Conservation (phyloP, 2,329 filamentous ascomycete genomes). For the Exophiala sideris region DNA sequence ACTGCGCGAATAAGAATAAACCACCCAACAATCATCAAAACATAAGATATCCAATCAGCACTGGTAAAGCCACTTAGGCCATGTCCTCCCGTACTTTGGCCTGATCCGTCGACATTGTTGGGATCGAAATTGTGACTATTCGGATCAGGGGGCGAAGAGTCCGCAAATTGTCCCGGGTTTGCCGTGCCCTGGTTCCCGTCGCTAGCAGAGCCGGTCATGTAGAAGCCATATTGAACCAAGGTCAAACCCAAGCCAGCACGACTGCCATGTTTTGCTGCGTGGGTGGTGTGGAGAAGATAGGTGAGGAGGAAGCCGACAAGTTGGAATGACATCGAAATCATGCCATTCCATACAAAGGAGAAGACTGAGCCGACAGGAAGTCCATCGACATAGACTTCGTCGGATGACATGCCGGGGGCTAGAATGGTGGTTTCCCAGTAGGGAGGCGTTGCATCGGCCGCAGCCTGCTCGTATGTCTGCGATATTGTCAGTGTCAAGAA, state of each 20-base stretch:
- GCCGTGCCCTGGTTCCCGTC: slow-evolving; percentile 51
- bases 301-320: slow-evolving; percentile 96
- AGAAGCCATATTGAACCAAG: slow-evolving; percentile 93
- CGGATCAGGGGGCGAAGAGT: slow-evolving; percentile 74
- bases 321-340: slow-evolving; percentile 97
- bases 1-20: slow-evolving; percentile 94
- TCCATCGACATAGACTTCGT: slow-evolving; percentile 96
- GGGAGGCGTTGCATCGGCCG: slow-evolving; percentile 89
- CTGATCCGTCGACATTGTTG: slow-evolving; percentile 50
- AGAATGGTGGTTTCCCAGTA: slow-evolving; percentile 99
- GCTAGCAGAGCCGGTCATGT: slow-evolving; percentile 67
- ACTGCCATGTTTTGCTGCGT: slow-evolving; percentile 96
- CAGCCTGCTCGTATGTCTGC: slow-evolving; percentile 96
- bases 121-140: slow-evolving; percentile 88
- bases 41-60: slow-evolving; percentile 81
- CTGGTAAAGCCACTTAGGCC: slow-evolving; percentile 23
- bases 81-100: slow-evolving; percentile 5
- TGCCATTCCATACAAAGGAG: slow-evolving; percentile 71
- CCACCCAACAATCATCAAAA: slow-evolving; percentile 96
- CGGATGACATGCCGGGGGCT: slow-evolving; percentile 82
- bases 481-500: slow-evolving; percentile 35
- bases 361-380: slow-evolving; percentile 87
- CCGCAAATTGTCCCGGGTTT: slow-evolving; percentile 37
- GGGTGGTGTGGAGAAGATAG: slow-evolving; percentile 94
- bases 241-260: slow-evolving; percentile 92